Evolutionary conservation across 805 yeast species (phyloP), one percentile per base, ranked within the genome.

Genomic region (Sungouiozyma intestinalis): DNA sequence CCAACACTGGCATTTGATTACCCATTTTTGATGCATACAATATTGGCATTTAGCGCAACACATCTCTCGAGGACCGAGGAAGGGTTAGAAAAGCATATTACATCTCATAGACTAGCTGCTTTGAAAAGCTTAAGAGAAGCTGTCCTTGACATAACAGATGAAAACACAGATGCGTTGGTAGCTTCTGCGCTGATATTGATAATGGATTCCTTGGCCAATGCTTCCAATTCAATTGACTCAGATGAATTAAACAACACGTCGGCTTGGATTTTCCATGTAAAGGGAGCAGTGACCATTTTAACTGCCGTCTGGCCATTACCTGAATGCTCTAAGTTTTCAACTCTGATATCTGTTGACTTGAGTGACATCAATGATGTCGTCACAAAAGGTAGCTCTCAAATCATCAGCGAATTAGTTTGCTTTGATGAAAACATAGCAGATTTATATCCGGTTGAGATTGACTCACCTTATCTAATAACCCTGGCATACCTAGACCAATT

Each of bases 201-300:
- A 44, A 83, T 90, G 83, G 97, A 90, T 60, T 85, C 97, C 0
- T 65, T 86, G 49, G 97, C 97, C 2, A 88, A 88, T 61, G 97
- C 96, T 0, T 76, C 94, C 76, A 35, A 50, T 13, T 43, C 53
- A 15, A 21, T 43, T 16, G 35, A 39, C n/a, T 15, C 34, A 8
- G 29, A 24, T 24, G 29, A 24, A 24, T 35, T 18, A 7, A 35
- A 18, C 14, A 59, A 58, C 42, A 62, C 69, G 2, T 80, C 94
- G 2, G 95, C 97, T 0, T 90, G 97, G 97, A 80, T 90, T 43
- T 90, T 85, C 67, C 97, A 90, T 55, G 97, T 90, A 8, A 84
- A 92, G 51, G 97, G 97, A 20, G 95, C 97, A 0, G 97, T 95
- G 5, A 88, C 97, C 0, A 90, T 90, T 40, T 67, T 90, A 38